These are phyloP conservation scores for Silene conica DNA, from an alignment of 148 eudicot genomes.

Conservation along the genomic window DNA sequence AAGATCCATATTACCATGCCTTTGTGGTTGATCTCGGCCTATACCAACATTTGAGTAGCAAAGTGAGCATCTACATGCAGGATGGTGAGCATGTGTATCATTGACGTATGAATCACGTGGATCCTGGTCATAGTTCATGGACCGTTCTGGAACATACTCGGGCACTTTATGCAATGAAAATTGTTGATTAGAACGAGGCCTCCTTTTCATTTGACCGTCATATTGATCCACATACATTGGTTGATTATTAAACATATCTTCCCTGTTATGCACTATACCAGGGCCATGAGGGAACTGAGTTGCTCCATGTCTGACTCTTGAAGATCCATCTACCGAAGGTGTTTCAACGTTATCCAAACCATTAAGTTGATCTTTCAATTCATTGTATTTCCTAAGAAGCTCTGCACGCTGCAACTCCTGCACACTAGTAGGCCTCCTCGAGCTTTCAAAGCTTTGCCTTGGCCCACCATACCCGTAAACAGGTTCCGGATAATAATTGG, in stretches of 20 bases:
- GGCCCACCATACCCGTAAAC: slow-evolving; percentile 36
- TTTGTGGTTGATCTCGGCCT: slow-evolving; percentile 26
- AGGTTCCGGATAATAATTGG: slow-evolving; percentile 30
- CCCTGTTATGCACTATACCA: neutral
- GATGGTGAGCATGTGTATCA: slow-evolving; percentile 40
- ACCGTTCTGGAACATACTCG: slow-evolving; percentile 34
- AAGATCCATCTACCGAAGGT: slow-evolving; percentile 36
- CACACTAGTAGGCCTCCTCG: slow-evolving; percentile 34
- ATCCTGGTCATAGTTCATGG: slow-evolving; percentile 30
- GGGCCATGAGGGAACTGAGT: slow-evolving; percentile 22
- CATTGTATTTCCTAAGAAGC: slow-evolving; percentile 55
- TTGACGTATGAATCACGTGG: slow-evolving; percentile 22
- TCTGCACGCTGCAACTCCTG: slow-evolving; percentile 51
- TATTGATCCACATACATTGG: slow-evolving; percentile 35
- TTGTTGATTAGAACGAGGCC: slow-evolving; percentile 28
- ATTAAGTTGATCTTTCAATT: slow-evolving; percentile 52
- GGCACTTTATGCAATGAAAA: slow-evolving; percentile 22
- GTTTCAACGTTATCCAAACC: slow-evolving; percentile 32
- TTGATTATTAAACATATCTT: slow-evolving; percentile 21
- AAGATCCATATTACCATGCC: slow-evolving; percentile 26
- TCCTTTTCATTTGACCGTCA: slow-evolving; percentile 29
- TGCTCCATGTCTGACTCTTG: slow-evolving; percentile 25
- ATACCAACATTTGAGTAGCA: slow-evolving; percentile 41
- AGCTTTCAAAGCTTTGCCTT: slow-evolving; percentile 28
- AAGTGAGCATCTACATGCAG: slow-evolving; percentile 46